Evolutionary conservation across 1,284 basidiomycete genomes (phyloP), one percentile per base, ranked within the genome.

Genomic region (Anthracocystis setariae): DNA sequence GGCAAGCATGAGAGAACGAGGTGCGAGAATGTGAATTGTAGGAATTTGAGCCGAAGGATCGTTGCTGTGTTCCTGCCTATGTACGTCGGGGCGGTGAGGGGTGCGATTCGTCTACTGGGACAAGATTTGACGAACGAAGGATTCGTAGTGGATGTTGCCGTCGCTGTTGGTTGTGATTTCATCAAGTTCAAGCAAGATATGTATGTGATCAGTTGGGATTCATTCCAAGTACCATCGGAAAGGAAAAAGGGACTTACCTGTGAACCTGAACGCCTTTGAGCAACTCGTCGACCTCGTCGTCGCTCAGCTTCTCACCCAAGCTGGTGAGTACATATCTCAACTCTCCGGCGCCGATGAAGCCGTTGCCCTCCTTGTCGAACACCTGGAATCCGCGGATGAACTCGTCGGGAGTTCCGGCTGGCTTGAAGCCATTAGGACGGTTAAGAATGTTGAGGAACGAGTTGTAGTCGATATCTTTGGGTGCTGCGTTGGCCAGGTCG

Each of bases 331-430:
- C 93, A 84, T 98, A 98, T 84, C 93, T 88, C 71, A 98, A 87
- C 84, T 89, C 88, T 49, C 94, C 94, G 24, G 91, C 93, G 52
- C 93, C 93, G 79, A 98, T 98, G 85, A 91, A 93, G 0, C 95
- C 95, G 78, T 96, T 96, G 42, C 93, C 93, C 70, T 96, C 94
- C 85, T 97, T 97, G 85, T 98, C 95, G 75, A 98, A 98, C 18
- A 98, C 95, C 82, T 98, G 94, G 88, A 98, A 98, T 9, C 94
- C 96, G 56, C 95, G 93, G 80, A 97, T 93, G 85, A 98, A 98
- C 83, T 98, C 95, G 87, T 98, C 95, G 13, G 78, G 74, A 27
- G 74, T 77, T 7, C 68, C 74, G 17, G 64, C 94, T 32, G 94
- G 94, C 84, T 95, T 96, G 87, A 94, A 97, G 2, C 94, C 94